These are phyloP conservation scores for Leccinum olivaceopallidum DNA, from an alignment of 768 basidiomycete genomes.

Conservation along the genomic window DNA sequence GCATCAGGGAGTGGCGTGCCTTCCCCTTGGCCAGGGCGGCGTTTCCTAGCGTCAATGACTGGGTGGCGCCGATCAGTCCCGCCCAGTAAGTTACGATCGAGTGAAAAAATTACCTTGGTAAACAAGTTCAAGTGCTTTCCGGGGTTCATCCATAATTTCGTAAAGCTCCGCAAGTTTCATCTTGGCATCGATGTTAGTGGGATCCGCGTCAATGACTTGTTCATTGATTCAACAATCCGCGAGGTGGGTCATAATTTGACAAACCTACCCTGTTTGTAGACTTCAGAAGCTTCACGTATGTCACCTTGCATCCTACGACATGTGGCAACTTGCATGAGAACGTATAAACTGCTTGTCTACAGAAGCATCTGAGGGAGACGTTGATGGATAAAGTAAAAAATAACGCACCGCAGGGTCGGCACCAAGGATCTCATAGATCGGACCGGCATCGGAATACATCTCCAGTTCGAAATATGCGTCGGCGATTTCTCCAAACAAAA, in stretches of 20 bases:
- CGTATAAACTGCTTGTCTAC: slow-evolving; percentile 75
- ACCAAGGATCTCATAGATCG: slow-evolving; percentile 78
- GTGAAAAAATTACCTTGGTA: slow-evolving; percentile 51
- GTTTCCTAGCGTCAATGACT: slow-evolving; percentile 66
- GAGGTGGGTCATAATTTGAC: neutral
- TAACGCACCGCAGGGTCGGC: slow-evolving; percentile 65
- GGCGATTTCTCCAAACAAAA: slow-evolving; percentile 80
- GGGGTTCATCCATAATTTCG: slow-evolving; percentile 78
- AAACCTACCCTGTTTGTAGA: slow-evolving; percentile 75
- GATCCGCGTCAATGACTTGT: slow-evolving; percentile 72
- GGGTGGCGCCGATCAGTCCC: slow-evolving; percentile 40
- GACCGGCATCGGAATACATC: slow-evolving; percentile 75
- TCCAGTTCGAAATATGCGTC: slow-evolving; percentile 73
- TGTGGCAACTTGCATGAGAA: slow-evolving; percentile 75
- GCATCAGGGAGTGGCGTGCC: slow-evolving; percentile 11
- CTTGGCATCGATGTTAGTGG: slow-evolving; percentile 77
- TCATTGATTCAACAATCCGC: slow-evolving; percentile 21
- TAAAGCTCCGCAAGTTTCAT: slow-evolving; percentile 90
- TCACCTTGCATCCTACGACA: slow-evolving; percentile 81
- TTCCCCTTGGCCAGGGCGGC: slow-evolving; percentile 36
- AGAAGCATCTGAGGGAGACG: neutral
- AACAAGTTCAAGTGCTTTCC: slow-evolving; percentile 73
- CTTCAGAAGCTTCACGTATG: slow-evolving; percentile 72
- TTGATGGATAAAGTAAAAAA: neutral
- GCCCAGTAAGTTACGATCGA: slow-evolving; percentile 53